phyloP scores from a whole-genome alignment of 2,329 filamentous ascomycete species.

The Cercospora sesami region DNA sequence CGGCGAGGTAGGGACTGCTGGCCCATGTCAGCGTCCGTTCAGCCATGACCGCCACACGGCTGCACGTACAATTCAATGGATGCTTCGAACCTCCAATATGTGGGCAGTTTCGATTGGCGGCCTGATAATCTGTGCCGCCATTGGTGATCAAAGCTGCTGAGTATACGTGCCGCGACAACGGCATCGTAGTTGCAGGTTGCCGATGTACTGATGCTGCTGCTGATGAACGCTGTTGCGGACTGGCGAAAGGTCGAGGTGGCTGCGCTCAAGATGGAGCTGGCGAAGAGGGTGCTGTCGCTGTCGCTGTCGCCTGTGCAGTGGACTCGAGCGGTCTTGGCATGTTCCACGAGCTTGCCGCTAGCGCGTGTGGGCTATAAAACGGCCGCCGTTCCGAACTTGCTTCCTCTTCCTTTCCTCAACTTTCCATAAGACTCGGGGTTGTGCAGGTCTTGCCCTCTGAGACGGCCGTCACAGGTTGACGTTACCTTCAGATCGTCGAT shows the following conservation, averaged over 20 bases:
- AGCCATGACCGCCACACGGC: not conserved
- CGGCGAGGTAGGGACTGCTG: not conserved
- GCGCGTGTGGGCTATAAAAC: not conserved
- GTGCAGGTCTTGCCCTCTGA: not conserved
- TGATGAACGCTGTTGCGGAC: not conserved
- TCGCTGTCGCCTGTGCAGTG: not conserved
- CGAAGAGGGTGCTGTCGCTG: not conserved
- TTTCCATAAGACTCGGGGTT: not conserved
- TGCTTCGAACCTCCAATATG: not conserved
- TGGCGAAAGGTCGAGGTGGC: not conserved
- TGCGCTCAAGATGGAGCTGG: not conserved
- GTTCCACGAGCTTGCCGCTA: not conserved
- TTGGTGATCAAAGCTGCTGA: not conserved
- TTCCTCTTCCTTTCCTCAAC: not conserved
- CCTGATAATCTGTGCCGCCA: not conserved
- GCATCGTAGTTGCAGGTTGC: not conserved
- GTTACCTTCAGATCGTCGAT: constrained; percentile 1
- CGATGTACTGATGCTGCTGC: not conserved
- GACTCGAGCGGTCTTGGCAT: not conserved
- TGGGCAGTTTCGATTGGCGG: not conserved
- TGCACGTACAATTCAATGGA: not conserved
- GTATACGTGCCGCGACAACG: not conserved
- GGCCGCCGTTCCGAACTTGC: not conserved
- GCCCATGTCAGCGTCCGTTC: not conserved
- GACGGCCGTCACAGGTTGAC: constrained; percentile 3